Base-by-base conservation (phyloP, 331 rosid species). In the Stylosanthes scabra region DNA sequence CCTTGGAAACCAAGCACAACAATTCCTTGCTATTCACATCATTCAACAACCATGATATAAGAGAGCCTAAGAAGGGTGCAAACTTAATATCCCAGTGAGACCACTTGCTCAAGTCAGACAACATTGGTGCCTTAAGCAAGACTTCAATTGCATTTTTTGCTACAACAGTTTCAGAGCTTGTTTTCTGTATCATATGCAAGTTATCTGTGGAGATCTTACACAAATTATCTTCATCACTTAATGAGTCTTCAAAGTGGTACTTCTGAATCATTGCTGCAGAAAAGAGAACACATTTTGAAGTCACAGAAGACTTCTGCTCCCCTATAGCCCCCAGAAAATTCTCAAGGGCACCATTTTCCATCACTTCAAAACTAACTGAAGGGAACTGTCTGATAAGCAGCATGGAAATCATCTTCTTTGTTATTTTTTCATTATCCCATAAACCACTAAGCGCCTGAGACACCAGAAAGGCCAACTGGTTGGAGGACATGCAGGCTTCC, bases 31-130 rank as follows among this genome's bases (percentile, higher is more conserved):
- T 74, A 69, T 88, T 87, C 68, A 88, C 90, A 49, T 89, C 93
- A 72, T 86, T 82, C 76, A 87, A 81, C 76, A 94, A 69, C 97
- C 97, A 94, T 46, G 90, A 85, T 69, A 84, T 57, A 70, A 94
- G 86, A 42, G 97, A 91, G 25, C 99, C 99, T 55, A 91, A 88
- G 12, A 86, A 79, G 42, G 97, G 99, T 16, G 97, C 95, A 84
- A 91, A 94, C 64, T 68, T 60, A 34, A 84, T 59, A 80, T 91
- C 97, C 99, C 99, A 94, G 81, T 91, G 99, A 44, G 97, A 87
- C 99, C 99, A 94, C 74, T 77, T 76, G 86, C 87, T 87, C 76
- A 94, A 77, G 78, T 91, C 97, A 8, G 86, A 83, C 89, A 91
- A 70, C 97, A 91, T 82, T 0, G 99, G 99, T 3, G 92, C 90